Evolutionary conservation across 2,329 filamentous ascomycete species (phyloP), one percentile per base, ranked within the genome.

Genomic region (Bimuria novae-zelandiae): DNA sequence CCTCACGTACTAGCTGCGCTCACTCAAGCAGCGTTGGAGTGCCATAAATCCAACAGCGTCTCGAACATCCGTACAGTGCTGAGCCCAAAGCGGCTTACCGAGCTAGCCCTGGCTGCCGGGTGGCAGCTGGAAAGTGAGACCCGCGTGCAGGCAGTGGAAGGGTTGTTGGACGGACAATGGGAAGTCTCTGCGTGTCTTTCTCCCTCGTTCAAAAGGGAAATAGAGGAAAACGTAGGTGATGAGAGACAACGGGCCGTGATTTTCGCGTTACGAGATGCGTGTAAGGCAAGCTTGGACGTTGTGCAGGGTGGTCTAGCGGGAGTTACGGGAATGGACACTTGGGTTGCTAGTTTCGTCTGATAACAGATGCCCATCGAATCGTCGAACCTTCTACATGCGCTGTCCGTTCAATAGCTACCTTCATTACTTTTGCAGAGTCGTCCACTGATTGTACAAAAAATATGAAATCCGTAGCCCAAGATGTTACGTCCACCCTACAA

Each of bases 1-100:
- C 76, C 82, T 16, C 82, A 85, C 56, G 76, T 84, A 6, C 68
- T 84, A 1, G 79, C 81, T n/a, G 76, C 77, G 2, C 62, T 84
- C 17, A 67, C 80, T 0, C 68, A 75, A 30, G 77, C 72, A 0
- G 64, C 72, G 3, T 61, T 81, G 1, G 80, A 83, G 61, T 73
- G 69, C 2, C 74, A 75, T 27, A 75, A 75, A 46, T 49, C 57
- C 1, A 54, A 66, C 0, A 78, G 75, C 48, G 53, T 47, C 0
- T 75, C 73, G 7, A 84, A 85, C 61, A 74, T 85, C 10, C 75
- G 78, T 44, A 79, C 74, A 7, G 68, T 77, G 6, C 51, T 83
- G 12, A 72, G 73, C 7, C 81, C 80, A 12, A 57, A 54, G 11
- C 68, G 64, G 16, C 76, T 84, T 29, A 73, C 61, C 6, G 59